A percentile compares a stretch with the other conserved stretches of the same genome.
Conservation (phyloP, 257 asterid genomes). For the Scutellaria galericulata region DNA sequence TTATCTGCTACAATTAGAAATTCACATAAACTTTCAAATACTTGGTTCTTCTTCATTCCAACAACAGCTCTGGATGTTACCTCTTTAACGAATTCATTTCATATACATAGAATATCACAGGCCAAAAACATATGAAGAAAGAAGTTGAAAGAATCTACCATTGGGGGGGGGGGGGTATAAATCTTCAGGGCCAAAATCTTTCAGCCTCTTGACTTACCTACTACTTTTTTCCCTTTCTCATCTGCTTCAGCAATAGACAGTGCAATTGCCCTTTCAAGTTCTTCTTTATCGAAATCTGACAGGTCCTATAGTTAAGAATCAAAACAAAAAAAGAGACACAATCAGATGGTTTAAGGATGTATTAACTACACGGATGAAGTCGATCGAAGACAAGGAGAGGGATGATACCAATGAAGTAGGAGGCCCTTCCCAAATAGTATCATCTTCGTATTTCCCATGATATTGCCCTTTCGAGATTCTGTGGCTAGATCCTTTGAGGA, state of each 20-base stretch:
- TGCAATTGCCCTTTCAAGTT: conserved; percentile 87
- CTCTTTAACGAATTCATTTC: background rate
- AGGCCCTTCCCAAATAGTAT: conserved; percentile 65
- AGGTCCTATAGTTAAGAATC: conserved; percentile 59
- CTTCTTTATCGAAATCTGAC: conserved; percentile 87
- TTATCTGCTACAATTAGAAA: conserved; percentile 52
- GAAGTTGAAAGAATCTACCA: conserved; percentile 36
- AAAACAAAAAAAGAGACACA: conserved; percentile 27
- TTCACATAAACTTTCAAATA: conserved; percentile 15
- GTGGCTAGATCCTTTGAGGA: conserved; percentile 76
- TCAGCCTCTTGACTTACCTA: conserved; percentile 58
- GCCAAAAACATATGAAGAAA: conserved; percentile 19
- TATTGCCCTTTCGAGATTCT: conserved; percentile 69
- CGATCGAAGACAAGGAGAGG: background rate
- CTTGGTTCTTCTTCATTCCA: background rate
- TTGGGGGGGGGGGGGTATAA: background rate
- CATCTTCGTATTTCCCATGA: conserved; percentile 73
- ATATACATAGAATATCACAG: conserved; percentile 14
- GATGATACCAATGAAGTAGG: conserved; percentile 59
- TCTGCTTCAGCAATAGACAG: conserved; percentile 80
- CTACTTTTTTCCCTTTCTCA: conserved; percentile 75
- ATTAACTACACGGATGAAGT: conserved; percentile 12
- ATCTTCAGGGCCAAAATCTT: conserved; percentile 22
- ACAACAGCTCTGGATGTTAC: background rate
- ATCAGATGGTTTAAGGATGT: conserved; percentile 24